A percentile compares a stretch with the other conserved stretches of the same genome.
Conservation (phyloP, 2,329 filamentous ascomycete species). For the Pyrenophora tritici-repentis region DNA sequence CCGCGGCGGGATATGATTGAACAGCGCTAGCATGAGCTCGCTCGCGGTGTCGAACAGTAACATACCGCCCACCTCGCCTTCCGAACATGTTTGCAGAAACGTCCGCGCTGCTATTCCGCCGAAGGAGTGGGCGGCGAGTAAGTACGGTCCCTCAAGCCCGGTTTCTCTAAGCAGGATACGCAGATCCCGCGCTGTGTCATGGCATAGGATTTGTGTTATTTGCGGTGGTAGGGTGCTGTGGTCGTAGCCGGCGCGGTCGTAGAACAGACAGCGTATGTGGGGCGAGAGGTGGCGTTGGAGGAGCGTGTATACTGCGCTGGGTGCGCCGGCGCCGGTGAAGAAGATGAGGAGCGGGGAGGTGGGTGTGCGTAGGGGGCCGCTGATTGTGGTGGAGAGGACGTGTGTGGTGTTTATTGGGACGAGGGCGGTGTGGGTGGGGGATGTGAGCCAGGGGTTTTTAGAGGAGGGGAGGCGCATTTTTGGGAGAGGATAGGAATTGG, state of each 20-base stretch:
- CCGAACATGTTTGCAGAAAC: constrained; percentile 1
- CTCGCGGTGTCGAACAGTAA: constrained; percentile 12
- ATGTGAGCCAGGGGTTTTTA: constrained; percentile 11
- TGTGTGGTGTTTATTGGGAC: constrained; percentile 2
- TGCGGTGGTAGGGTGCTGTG: constrained; percentile 8
- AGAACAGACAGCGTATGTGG: constrained; percentile 11
- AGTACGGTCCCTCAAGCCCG: constrained; percentile 8
- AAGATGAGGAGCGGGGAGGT: constrained; percentile 12
- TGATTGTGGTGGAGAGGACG: constrained; percentile 7
- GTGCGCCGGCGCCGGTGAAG: constrained; percentile 13
- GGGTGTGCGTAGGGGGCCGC: constrained; percentile 4
- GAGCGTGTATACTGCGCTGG: constrained; percentile 7
- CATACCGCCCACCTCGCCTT: background rate
- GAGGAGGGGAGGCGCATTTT: too few relatives aligned
- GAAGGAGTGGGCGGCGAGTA: constrained; percentile 13
- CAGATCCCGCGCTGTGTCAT: constrained; percentile 11
- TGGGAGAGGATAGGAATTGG: too few relatives aligned
- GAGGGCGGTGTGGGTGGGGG: constrained; percentile 1
- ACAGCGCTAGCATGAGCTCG: constrained; percentile 15
- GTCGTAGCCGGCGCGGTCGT: constrained; percentile 18
- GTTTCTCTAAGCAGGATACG: constrained; percentile 4
- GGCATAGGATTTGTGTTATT: background rate
- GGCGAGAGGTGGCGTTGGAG: constrained; percentile 10
- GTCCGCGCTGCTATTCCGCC: constrained; percentile 13
- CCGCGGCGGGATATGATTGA: constrained; percentile 6